phyloP scores from a whole-genome alignment of 139 green algal genomes.

The Haematococcus sp. region DNA sequence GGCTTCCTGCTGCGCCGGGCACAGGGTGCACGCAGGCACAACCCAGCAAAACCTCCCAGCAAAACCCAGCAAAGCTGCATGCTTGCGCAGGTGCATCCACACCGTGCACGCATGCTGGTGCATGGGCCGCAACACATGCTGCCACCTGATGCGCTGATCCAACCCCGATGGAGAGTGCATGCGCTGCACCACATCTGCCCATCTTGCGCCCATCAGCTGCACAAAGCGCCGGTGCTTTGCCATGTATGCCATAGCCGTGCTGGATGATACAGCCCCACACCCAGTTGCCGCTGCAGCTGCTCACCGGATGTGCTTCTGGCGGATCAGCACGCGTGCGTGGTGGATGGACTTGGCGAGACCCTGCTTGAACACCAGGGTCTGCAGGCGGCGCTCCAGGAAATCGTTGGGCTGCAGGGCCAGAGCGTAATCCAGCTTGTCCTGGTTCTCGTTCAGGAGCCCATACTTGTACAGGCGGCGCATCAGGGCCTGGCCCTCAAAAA shows the following conservation, averaged over 20 bases:
- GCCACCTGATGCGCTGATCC: not conserved
- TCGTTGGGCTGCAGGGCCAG: conserved; percentile 89
- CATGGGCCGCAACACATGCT: too few species aligned
- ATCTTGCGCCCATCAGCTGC: not conserved
- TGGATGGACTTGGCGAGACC: conserved; percentile 99
- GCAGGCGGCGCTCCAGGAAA: conserved; percentile 88
- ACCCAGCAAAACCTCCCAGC: too few species aligned
- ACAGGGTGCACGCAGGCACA: too few species aligned
- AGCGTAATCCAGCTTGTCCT: conserved; percentile 99
- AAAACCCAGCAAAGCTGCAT: too few species aligned
- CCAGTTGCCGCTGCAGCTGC: not conserved
- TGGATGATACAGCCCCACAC: not conserved
- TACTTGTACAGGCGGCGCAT: conserved; percentile 97
- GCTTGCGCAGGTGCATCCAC: too few species aligned
- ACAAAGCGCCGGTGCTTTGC: not conserved
- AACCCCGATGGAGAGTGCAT: not conserved
- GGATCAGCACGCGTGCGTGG: conserved; percentile 97
- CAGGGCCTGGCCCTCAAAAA: conserved; percentile 97
- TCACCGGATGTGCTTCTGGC: conserved; percentile 95
- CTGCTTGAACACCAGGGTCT: conserved; percentile 99
- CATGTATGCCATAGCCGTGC: not conserved
- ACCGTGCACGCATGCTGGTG: too few species aligned
- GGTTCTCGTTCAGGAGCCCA: conserved; percentile 90
- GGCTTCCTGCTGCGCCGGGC: too few species aligned
- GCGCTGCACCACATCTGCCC: not conserved